A percentile compares a stretch with the other conserved stretches of the same genome.
Evolutionary conservation across 2,329 filamentous ascomycete species (phyloP).

Genomic region (Curvularia verruculosa): DNA sequence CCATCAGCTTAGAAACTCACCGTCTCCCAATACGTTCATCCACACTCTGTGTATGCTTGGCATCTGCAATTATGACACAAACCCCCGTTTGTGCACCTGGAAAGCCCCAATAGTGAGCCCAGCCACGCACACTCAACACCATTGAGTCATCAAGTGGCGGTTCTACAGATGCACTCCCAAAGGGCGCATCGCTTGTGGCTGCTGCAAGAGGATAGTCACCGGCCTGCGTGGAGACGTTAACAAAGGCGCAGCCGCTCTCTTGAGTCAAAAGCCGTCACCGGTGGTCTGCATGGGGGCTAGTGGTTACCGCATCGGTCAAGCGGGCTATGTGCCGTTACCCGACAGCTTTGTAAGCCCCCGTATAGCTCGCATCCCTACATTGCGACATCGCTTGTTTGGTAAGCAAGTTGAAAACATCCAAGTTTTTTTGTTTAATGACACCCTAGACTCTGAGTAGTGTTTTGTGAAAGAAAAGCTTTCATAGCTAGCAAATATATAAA

Average conservation of each 20-base stretch:
- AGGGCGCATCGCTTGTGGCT: constrained; percentile 3
- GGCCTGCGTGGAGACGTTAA: not conserved
- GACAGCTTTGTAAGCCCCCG: not conserved
- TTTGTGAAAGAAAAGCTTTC: not conserved
- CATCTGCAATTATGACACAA: not conserved
- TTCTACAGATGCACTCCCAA: not conserved
- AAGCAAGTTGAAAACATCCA: not conserved
- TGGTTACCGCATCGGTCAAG: not conserved
- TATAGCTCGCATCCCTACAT: not conserved
- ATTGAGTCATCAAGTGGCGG: constrained; percentile 1
- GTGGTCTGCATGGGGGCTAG: not conserved
- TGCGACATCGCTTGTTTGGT: not conserved
- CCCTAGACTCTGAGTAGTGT: not conserved
- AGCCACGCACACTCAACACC: not conserved
- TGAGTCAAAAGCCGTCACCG: not conserved
- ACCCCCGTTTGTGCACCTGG: not conserved
- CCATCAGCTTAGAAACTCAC: not conserved
- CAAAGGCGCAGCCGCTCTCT: not conserved
- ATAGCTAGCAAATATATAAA: not conserved
- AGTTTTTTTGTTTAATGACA: not conserved
- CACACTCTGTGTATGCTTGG: not conserved
- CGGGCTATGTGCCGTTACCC: not conserved
- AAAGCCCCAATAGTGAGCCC: not conserved
- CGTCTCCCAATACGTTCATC: not conserved
- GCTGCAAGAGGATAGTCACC: not conserved